Evolutionary conservation across 306 rosid species (phyloP), one percentile per base, ranked within the genome.

Genomic region (Cucurbita pepo): DNA sequence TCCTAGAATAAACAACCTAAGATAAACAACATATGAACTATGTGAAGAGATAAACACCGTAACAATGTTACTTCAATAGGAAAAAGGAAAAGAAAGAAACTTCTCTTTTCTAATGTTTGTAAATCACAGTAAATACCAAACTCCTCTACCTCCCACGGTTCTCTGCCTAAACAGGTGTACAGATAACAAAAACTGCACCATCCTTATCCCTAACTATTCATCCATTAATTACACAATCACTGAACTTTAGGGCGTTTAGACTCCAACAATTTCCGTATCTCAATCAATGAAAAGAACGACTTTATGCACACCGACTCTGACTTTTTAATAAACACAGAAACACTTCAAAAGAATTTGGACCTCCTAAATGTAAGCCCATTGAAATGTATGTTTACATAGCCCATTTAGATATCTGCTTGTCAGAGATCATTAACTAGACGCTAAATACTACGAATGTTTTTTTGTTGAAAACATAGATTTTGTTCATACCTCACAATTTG

Each of bases 401-500:
- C 38, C 56, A 22, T 45, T 13, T 21, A 11, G 38, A 21, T 3
- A 4, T 38, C 54, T 66, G 6, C 40, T 19, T 12, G 18, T 44
- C 37, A 15, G 4, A 25, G 18, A 25, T 22, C 43, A 69, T 45
- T 69, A 8, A 69, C 44, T 14, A 30, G 41, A 67, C 41, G 25
- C 43, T 41, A 6, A 18, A 47, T 48, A 21, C 22, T 25, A 48
- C 3, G 15, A 5, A 69, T 44, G 44, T 67, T 43, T 44, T 10
- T 0, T 1, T 25, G 34, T 13, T 8, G 57, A 67, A 30, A 14
- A 66, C 25, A 34, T 8, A 50, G 5, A 30, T 22, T 51, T 43
- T 22, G 41, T 50, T n/a, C 64, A 73, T 88, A 95, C 99, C 99
- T 86, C 76, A 95, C 90, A 54, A 95, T 84, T 37, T 91, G 87